A percentile compares a stretch with the other conserved stretches of the same genome.
Conservation (phyloP, 2,329 filamentous ascomycete genomes). For the Colletotrichum tabaci region DNA sequence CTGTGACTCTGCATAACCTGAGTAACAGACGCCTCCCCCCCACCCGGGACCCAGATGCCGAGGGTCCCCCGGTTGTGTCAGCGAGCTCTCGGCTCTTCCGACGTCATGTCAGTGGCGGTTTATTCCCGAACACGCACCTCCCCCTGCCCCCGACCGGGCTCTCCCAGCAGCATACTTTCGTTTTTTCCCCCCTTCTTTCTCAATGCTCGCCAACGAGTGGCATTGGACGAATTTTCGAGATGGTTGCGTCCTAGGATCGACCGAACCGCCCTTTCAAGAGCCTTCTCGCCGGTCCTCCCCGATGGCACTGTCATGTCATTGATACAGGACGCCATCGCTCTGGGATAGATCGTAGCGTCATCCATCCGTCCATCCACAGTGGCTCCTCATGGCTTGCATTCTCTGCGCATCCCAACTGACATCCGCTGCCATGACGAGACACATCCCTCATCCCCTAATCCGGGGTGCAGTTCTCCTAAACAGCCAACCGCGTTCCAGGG, state of each 20-base stretch:
- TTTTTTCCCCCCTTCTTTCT: neutral
- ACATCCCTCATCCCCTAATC: conserved; percentile 2
- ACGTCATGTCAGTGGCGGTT: conserved; percentile 23
- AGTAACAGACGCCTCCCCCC: neutral
- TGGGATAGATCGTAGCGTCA: conserved; percentile 7
- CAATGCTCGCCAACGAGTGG: neutral
- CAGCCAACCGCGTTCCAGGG: conserved; percentile 21
- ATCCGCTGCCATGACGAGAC: conserved; percentile 14
- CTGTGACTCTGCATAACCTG: neutral
- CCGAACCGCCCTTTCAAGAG: neutral
- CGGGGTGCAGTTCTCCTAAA: neutral
- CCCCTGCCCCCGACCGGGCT: neutral
- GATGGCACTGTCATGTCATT: neutral
- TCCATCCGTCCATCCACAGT: conserved; percentile 5
- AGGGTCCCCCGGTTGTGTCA: conserved; percentile 18
- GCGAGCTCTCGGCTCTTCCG: conserved; percentile 10
- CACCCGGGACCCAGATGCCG: conserved; percentile 21
- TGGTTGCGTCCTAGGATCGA: neutral
- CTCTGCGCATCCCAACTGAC: neutral
- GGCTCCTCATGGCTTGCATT: neutral
- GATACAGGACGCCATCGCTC: neutral
- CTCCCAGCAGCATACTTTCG: neutral
- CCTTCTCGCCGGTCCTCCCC: neutral
- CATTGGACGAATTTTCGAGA: neutral
- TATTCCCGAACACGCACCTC: conserved; percentile 18